Conservation (phyloP, 2,329 filamentous ascomycete species). For the Colletotrichum musae region DNA sequence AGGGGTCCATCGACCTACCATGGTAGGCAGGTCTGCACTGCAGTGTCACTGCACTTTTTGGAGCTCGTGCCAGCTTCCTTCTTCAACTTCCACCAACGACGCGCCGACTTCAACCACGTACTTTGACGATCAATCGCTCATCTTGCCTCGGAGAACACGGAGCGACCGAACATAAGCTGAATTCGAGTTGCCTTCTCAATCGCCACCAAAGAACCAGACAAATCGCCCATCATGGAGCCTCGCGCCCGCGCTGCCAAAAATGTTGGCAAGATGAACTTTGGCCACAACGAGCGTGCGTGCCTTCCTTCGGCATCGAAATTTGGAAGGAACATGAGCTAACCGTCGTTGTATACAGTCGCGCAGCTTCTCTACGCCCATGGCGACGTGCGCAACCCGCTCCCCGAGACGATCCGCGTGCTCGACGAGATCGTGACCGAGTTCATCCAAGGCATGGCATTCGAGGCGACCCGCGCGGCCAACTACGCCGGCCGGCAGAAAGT, state of each 20-base stretch:
- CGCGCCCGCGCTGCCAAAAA: constrained; percentile 84
- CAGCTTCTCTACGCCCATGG: constrained; percentile 85
- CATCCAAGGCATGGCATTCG: constrained; percentile 93
- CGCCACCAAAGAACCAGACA: neutral
- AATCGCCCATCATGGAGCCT: constrained; percentile 75
- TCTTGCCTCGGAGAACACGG: no score
- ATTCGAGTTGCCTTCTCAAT: neutral
- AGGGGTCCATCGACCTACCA: no score
- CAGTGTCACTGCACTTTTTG: neutral
- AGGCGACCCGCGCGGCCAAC: constrained; percentile 87
- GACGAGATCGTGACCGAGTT: constrained; percentile 98
- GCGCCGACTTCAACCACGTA: no score
- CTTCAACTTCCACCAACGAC: no score
- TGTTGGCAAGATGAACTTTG: constrained; percentile 87
- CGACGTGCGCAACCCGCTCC: constrained; percentile 82
- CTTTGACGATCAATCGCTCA: no score
- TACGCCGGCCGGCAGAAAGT: constrained; percentile 94
- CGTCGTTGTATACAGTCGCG: constrained; percentile 66
- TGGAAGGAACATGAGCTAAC: neutral
- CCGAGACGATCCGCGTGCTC: constrained; percentile 86
- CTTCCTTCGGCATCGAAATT: neutral
- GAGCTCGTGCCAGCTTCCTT: no score
- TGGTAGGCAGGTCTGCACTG: neutral
- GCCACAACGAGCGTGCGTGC: constrained; percentile 76
- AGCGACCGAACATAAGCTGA: neutral